Conservation (phyloP, 129 eudicot species). For the Tagetes patula region DNA sequence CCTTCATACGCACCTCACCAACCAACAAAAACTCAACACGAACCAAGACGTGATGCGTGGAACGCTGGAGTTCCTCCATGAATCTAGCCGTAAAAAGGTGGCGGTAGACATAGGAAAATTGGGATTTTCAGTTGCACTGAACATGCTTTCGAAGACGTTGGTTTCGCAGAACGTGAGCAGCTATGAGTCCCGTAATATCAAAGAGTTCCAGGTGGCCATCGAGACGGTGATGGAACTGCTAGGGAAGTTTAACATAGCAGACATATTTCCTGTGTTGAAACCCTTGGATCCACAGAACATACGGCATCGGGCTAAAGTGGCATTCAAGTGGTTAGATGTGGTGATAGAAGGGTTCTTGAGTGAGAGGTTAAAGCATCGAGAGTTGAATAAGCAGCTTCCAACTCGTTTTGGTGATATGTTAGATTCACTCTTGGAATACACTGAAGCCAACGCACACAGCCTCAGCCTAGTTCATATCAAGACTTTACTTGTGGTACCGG, state of each 20-base stretch:
- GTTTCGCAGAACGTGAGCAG: background rate
- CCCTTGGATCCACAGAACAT: constrained; percentile 12
- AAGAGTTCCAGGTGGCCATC: background rate
- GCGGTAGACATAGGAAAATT: background rate
- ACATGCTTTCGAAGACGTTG: background rate
- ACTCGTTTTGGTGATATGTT: constrained; percentile 10
- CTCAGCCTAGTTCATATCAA: background rate
- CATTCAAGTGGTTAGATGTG: background rate
- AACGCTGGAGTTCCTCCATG: background rate
- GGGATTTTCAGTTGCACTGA: background rate
- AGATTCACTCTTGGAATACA: constrained; percentile 3
- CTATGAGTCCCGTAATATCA: background rate
- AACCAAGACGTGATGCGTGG: background rate
- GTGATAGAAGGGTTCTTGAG: background rate
- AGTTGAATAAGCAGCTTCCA: background rate
- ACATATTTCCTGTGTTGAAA: constrained; percentile 2
- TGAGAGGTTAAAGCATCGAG: background rate
- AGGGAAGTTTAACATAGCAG: constrained; percentile 2
- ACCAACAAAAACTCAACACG: constrained; percentile 5
- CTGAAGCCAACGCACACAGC: background rate
- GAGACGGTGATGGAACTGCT: background rate
- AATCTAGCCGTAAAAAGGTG: background rate
- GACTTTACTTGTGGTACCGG: constrained; percentile 3
- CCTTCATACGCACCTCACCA: background rate
- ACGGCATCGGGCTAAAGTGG: background rate